phyloP scores from a whole-genome alignment of 257 asterid genomes.

The Mitragyna speciosa region DNA sequence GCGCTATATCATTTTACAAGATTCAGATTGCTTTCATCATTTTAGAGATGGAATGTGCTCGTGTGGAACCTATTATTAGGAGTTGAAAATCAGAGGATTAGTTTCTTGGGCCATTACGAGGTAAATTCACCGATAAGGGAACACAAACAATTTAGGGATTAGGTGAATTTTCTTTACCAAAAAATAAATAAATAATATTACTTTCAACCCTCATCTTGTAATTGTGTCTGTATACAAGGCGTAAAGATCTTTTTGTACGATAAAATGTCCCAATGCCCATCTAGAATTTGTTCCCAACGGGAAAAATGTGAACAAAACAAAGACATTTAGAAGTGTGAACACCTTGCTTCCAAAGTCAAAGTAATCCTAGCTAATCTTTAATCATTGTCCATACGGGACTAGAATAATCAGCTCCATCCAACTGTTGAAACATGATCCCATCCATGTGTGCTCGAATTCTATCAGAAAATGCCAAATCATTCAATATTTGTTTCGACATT shows the following conservation, averaged over 20 bases:
- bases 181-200: no score
- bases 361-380: slow-evolving; percentile 52
- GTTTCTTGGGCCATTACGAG: neutral
- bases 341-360: slow-evolving; percentile 12
- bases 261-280: neutral
- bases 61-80: slow-evolving; percentile 59
- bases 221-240: neutral
- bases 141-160: neutral
- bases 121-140: neutral
- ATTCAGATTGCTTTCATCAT: slow-evolving; percentile 81
- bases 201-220: no score
- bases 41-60: slow-evolving; percentile 59
- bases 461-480: slow-evolving; percentile 50
- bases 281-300: neutral
- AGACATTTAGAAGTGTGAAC: neutral
- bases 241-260: neutral
- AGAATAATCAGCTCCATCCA: slow-evolving; percentile 52
- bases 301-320: neutral
- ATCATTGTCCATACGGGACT: slow-evolving; percentile 41
- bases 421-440: slow-evolving; percentile 60
- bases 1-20: slow-evolving; percentile 54
- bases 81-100: no score
- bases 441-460: slow-evolving; percentile 89
- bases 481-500: slow-evolving; percentile 49
- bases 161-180: neutral